Evolutionary conservation across 1,139 yeast species (phyloP).

Genomic region (Taphrina betulina): DNA sequence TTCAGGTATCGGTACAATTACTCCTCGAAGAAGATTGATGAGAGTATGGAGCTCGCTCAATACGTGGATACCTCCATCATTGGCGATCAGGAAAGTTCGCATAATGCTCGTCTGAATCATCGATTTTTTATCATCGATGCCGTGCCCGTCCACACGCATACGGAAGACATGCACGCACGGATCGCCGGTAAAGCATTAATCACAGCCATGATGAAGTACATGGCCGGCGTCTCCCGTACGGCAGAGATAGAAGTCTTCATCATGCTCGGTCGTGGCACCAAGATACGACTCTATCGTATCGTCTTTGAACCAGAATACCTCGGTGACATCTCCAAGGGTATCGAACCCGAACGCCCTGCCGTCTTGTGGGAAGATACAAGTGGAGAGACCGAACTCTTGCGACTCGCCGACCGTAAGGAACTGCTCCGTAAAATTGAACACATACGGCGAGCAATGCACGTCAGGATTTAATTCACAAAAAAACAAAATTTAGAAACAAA

Average conservation of each 20-base stretch:
- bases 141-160: slow-evolving; percentile 17
- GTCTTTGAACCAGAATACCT: slow-evolving; percentile 32
- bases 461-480: slow-evolving; percentile 12
- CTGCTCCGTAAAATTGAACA: slow-evolving; percentile 24
- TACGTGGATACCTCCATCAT: slow-evolving; percentile 29
- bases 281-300: slow-evolving; percentile 18
- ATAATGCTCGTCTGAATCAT: slow-evolving; percentile 22
- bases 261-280: slow-evolving; percentile 28
- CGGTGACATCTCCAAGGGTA: slow-evolving; percentile 27
- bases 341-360: slow-evolving; percentile 18
- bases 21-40: slow-evolving; percentile 13
- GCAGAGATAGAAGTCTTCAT: slow-evolving; percentile 28
- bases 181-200: slow-evolving; percentile 28
- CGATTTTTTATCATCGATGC: slow-evolving; percentile 32
- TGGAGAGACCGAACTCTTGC: slow-evolving; percentile 23
- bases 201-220: slow-evolving; percentile 28
- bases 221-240: slow-evolving; percentile 31
- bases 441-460: slow-evolving; percentile 26
- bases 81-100: slow-evolving; percentile 12
- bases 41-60: slow-evolving; percentile 22
- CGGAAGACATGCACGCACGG: slow-evolving; percentile 28
- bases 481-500: neutral
- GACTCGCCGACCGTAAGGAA: slow-evolving; percentile 13
- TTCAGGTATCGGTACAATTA: slow-evolving; percentile 30
- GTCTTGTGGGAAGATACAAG: slow-evolving; percentile 21